A percentile compares a stretch with the other conserved stretches of the same genome.
Conservation (phyloP, 768 basidiomycete genomes). For the Pholiota microspora region DNA sequence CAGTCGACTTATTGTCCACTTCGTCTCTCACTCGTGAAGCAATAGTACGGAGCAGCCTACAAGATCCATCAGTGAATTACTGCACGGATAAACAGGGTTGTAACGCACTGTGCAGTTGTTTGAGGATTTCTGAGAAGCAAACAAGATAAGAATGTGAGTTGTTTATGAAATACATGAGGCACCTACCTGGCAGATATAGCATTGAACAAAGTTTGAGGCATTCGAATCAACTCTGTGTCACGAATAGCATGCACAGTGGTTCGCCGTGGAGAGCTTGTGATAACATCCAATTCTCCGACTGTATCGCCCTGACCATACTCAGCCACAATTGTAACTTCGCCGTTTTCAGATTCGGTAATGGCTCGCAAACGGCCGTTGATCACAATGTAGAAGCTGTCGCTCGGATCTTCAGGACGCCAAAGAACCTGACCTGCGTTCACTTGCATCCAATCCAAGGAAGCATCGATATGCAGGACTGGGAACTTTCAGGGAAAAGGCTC, state of each 20-base stretch:
- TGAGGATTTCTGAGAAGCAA: conserved; percentile 62
- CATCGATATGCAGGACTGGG: conserved; percentile 92
- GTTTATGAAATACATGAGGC: neutral
- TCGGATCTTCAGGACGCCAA: conserved; percentile 87
- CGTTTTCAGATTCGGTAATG: conserved; percentile 75
- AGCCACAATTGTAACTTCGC: conserved; percentile 76
- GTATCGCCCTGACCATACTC: conserved; percentile 98
- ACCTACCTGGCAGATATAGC: conserved; percentile 84
- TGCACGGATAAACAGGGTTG: conserved; percentile 18
- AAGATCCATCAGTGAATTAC: neutral
- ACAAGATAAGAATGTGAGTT: conserved; percentile 2
- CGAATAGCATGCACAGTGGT: conserved; percentile 97
- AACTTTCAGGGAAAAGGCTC: neutral
- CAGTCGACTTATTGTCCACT: conserved; percentile 59
- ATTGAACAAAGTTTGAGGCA: conserved; percentile 97
- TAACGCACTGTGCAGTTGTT: conserved; percentile 74
- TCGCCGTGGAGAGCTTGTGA: conserved; percentile 82
- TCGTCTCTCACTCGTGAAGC: conserved; percentile 89
- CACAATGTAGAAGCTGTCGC: conserved; percentile 97
- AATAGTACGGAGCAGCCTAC: conserved; percentile 80
- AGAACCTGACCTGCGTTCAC: conserved; percentile 93
- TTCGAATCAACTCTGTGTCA: conserved; percentile 93
- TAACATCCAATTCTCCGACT: conserved; percentile 96
- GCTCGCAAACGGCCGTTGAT: conserved; percentile 95
- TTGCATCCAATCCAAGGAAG: conserved; percentile 98